Evolutionary conservation across 768 basidiomycete species (phyloP).

Genomic region (Floccularia luteovirens): DNA sequence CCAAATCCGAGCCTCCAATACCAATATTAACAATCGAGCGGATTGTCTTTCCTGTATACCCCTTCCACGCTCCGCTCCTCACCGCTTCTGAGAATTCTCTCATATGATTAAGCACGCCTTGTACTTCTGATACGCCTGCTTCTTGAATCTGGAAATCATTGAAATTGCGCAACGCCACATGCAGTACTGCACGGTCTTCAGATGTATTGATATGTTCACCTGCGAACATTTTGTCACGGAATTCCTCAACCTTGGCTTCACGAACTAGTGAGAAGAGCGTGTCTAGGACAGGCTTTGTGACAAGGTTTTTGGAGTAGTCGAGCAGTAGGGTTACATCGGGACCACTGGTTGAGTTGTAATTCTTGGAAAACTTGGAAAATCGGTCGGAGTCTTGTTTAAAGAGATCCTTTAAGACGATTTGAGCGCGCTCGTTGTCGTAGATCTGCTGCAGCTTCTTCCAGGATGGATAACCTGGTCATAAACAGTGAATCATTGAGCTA

Average conservation of each 20-base stretch:
- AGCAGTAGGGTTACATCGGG: conserved; percentile 77
- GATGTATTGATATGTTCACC: conserved; percentile 99
- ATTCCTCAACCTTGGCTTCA: conserved; percentile 81
- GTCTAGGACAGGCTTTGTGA: conserved; percentile 78
- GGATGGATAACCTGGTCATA: conserved; percentile 62
- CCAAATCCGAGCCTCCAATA: conserved; percentile 96
- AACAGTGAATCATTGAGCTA: background rate
- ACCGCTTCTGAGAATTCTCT: conserved; percentile 82
- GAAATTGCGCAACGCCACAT: conserved; percentile 84
- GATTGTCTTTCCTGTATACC: conserved; percentile 95
- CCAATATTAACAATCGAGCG: conserved; percentile 96
- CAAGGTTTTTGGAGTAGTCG: conserved; percentile 96
- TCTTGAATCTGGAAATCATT: conserved; percentile 75
- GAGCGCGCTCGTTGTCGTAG: conserved; percentile 63
- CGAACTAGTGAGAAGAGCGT: conserved; percentile 73
- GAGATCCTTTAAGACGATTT: conserved; percentile 85
- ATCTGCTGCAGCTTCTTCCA: conserved; percentile 90
- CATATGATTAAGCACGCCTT: conserved; percentile 82
- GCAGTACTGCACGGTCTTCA: conserved; percentile 94
- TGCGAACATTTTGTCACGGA: conserved; percentile 88
- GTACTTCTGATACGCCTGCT: conserved; percentile 76
- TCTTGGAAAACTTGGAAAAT: conserved; percentile 77
- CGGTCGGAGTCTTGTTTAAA: conserved; percentile 84
- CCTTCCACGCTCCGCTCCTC: conserved; percentile 87
- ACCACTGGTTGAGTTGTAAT: conserved; percentile 62